Conservation (phyloP, 257 asterid species). For the Apocynum venetum region DNA sequence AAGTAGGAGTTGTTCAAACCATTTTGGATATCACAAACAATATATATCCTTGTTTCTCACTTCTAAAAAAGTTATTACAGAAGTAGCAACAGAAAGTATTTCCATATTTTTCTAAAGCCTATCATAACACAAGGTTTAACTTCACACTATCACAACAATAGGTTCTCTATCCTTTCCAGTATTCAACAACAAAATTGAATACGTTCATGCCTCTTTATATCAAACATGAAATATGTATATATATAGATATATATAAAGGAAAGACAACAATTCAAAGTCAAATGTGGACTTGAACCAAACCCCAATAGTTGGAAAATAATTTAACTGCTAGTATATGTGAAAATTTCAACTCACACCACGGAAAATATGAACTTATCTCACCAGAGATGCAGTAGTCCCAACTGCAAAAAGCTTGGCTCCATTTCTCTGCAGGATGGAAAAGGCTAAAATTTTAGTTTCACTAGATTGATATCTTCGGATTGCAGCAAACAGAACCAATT, state of each 20-base stretch:
- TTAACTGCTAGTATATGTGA: background rate
- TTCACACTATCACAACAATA: background rate
- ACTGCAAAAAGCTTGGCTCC: conserved; percentile 88
- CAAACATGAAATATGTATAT: background rate
- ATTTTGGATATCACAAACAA: background rate
- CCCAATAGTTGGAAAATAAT: background rate
- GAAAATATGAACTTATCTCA: conserved; percentile 25
- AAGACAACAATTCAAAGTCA: background rate
- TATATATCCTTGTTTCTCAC: background rate
- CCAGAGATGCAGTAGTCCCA: conserved; percentile 91
- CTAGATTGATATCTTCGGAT: background rate
- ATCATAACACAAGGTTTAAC: background rate
- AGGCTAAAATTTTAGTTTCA: conserved; percentile 16
- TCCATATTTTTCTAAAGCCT: background rate
- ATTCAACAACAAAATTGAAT: background rate
- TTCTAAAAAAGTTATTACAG: background rate
- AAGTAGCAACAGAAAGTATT: background rate
- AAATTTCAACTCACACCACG: background rate
- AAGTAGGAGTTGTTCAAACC: background rate
- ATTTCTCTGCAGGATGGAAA: conserved; percentile 60
- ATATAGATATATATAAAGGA: background rate
- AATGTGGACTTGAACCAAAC: background rate
- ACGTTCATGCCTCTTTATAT: background rate
- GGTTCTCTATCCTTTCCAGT: background rate
- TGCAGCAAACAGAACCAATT: conserved; percentile 1